Evolutionary conservation across 495 filamentous ascomycete species (phyloP).

Genomic region (Achaetomiella virescens): DNA sequence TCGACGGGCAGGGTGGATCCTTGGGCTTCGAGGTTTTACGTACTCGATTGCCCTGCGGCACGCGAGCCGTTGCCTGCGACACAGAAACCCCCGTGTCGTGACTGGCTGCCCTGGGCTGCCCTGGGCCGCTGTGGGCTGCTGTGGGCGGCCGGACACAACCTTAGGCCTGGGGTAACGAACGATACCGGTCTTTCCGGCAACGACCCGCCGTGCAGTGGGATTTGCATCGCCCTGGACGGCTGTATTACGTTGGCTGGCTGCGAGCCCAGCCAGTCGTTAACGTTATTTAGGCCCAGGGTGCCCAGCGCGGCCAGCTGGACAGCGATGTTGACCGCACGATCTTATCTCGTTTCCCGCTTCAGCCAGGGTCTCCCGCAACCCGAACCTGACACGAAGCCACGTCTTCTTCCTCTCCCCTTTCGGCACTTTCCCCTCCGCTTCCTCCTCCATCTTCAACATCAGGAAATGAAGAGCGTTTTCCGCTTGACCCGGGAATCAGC

Average conservation of each 20-base stretch:
- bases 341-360: slow-evolving; percentile 29
- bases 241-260: slow-evolving; percentile 1
- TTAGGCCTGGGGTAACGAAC: not conserved
- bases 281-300: slow-evolving; percentile 14
- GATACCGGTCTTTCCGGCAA: slow-evolving; percentile 19
- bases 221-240: slow-evolving; percentile 13
- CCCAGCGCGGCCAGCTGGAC: slow-evolving; percentile 8
- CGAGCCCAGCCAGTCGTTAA: not conserved
- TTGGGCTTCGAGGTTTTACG: slow-evolving; percentile 28
- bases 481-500: slow-evolving; percentile 6
- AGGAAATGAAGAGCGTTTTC: slow-evolving; percentile 29
- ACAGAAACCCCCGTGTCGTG: slow-evolving; percentile 6
- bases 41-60: slow-evolving; percentile 21
- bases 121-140: too few relatives aligned
- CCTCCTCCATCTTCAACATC: not conserved
- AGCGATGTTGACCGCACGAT: slow-evolving; percentile 36
- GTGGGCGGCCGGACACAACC: slow-evolving; percentile 7
- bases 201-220: slow-evolving; percentile 17
- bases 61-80: slow-evolving; percentile 12
- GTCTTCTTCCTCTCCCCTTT: slow-evolving; percentile 1
- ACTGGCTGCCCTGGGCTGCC: slow-evolving; percentile 7
- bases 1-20: slow-evolving; percentile 10
- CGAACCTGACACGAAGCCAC: not conserved
- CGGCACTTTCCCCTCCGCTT: not conserved
- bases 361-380: slow-evolving; percentile 1